Base-by-base conservation (phyloP, 495 filamentous ascomycete genomes). In the Elaphomyces granulatus region DNA sequence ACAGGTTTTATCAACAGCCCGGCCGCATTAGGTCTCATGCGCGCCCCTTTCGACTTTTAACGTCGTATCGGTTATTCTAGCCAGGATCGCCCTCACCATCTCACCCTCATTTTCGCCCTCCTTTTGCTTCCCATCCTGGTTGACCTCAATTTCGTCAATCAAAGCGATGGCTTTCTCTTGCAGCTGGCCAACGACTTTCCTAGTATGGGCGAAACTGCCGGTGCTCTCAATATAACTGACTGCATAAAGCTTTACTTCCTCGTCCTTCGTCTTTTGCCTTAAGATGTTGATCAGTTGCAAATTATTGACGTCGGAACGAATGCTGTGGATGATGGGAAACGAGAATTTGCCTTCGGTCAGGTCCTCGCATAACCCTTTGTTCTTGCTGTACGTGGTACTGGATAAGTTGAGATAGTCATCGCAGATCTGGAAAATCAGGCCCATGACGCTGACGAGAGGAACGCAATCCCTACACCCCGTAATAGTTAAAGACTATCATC, bases 301-400 rank as follows among this genome's bases (percentile, higher is more conserved):
- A 52, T 94, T 87, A 7, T 60, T 60, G 3, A 83, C 82, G 54
- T 87, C 73, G 21, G 78, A 65, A 46, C 87, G 82, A 46, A 98
- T 92, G 55, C 81, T 80, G 60, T 98, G 88, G 44, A 98, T 95
- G 49, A 98, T 82, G 4, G 88, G 88, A 54, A 93, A 96, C 18
- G 81, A 87, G 66, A 96, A 98, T 71, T 98, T 98, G 32, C 90
- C 90, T 64, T 98, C 90, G 0, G 88, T 95, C 45, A 98, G 61
- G 56, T 98, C 90, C 66, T 98, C 90, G 58, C 84, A 94, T 45
- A 94, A 75, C 41, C 90, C 92, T 66, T 96, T 98, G 49, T 90
- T 88, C 35, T 77, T 64, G 35, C 81, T 77, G 63, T 95, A 95
- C 44, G 75, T 68, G 12, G 66, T 61, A 42, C 50, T 61, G 26